A percentile compares a stretch with the other conserved stretches of the same genome.
phyloP scores from a whole-genome alignment of 1,284 basidiomycete genomes.

The Cryptococcus sp. region DNA sequence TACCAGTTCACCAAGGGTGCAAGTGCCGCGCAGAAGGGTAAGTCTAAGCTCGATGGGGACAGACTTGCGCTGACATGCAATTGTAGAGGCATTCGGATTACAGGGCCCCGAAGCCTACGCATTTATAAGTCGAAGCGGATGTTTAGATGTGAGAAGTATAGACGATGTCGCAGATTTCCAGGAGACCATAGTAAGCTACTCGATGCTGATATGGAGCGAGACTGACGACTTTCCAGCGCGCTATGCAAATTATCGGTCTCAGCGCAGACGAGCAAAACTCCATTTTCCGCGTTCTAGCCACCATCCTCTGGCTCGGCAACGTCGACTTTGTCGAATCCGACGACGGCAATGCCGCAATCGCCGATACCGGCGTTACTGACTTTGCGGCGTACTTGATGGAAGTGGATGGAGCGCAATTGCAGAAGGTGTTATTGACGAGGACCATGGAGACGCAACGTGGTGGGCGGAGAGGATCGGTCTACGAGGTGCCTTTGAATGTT shows the following conservation, averaged over 20 bases:
- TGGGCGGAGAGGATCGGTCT: conserved; percentile 82
- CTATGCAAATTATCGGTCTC: conserved; percentile 92
- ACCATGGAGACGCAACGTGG: conserved; percentile 92
- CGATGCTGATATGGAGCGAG: background rate
- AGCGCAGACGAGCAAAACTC: conserved; percentile 80
- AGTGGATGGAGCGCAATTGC: conserved; percentile 72
- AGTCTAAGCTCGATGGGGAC: conserved; percentile 20
- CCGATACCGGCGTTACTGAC: conserved; percentile 87
- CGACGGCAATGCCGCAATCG: conserved; percentile 80
- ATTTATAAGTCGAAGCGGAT: conserved; percentile 89
- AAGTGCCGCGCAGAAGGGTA: conserved; percentile 80
- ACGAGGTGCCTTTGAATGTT: conserved; percentile 94
- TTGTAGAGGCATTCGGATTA: conserved; percentile 85
- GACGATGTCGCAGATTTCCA: conserved; percentile 84
- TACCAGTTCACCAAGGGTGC: conserved; percentile 99
- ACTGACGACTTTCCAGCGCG: conserved; percentile 61
- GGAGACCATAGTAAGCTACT: conserved; percentile 73
- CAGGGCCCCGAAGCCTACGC: conserved; percentile 95
- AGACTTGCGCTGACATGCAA: conserved; percentile 15
- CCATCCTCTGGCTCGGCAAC: conserved; percentile 95
- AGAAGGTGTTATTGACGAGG: conserved; percentile 81
- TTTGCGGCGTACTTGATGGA: conserved; percentile 96
- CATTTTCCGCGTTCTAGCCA: conserved; percentile 90
- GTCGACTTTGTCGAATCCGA: conserved; percentile 85
- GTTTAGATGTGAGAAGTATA: conserved; percentile 88